Percentiles rank a stretch among this genome's conserved stretches.
These are phyloP conservation scores for Wickerhamiella azymoides DNA, from an alignment of 805 yeast species.

Conservation along the genomic window DNA sequence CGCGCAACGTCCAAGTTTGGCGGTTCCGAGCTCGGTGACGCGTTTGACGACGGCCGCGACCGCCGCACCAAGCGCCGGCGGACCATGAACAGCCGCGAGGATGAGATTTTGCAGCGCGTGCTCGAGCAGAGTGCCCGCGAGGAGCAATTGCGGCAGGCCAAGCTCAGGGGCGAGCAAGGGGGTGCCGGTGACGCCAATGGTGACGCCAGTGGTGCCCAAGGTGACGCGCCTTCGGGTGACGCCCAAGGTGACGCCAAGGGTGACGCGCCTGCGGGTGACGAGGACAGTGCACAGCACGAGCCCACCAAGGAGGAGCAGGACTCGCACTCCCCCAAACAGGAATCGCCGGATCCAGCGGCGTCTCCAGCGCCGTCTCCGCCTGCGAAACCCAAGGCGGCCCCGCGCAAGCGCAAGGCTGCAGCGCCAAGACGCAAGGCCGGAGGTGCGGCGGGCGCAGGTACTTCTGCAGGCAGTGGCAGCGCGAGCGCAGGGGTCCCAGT, in stretches of 20 bases:
- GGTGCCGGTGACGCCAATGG: background rate
- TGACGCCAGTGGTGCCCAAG: background rate
- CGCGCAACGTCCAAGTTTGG: constrained; percentile 36
- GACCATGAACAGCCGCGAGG: constrained; percentile 25
- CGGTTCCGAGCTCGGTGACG: constrained; percentile 3
- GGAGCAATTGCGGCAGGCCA: constrained; percentile 9
- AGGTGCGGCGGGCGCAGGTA: constrained; percentile 3
- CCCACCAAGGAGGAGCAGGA: too few species aligned
- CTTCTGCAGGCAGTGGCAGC: too few species aligned
- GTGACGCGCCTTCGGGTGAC: constrained; percentile 1
- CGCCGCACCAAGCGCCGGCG: constrained; percentile 17
- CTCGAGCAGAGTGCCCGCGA: constrained; percentile 29
- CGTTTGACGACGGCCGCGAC: constrained; percentile 3
- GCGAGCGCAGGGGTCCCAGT: too few species aligned
- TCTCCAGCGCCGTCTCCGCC: too few species aligned
- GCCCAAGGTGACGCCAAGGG: background rate
- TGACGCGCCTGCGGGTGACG: too few species aligned
- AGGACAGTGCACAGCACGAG: background rate
- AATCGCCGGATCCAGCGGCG: too few species aligned
- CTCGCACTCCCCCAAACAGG: background rate
- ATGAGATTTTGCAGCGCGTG: constrained; percentile 29
- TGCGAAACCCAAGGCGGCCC: background rate
- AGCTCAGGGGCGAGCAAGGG: background rate
- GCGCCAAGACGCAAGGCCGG: constrained; percentile 1
- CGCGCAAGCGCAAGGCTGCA: background rate